phyloP scores from a whole-genome alignment of 2,329 filamentous ascomycete species.

The Fusarium sp. region DNA sequence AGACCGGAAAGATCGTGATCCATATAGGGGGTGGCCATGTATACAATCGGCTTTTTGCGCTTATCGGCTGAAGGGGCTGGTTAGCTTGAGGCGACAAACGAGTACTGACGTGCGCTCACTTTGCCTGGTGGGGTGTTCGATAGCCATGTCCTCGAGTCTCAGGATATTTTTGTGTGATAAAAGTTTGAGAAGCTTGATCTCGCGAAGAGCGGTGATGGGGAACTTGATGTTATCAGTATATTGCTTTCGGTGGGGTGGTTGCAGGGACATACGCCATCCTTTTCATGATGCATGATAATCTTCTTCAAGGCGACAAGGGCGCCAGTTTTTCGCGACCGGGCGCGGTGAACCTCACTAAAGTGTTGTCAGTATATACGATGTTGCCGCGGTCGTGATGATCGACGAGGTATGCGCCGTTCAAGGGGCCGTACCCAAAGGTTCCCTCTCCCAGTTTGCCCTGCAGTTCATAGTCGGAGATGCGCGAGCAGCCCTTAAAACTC shows the following conservation, averaged over 20 bases:
- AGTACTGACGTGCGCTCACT: slow-evolving; percentile 59
- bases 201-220: slow-evolving; percentile 96
- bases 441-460: slow-evolving; percentile 91
- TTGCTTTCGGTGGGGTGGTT: slow-evolving; percentile 9
- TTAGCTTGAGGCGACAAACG: slow-evolving; percentile 20
- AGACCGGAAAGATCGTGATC: slow-evolving; percentile 98
- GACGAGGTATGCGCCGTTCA: slow-evolving; percentile 29
- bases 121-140: slow-evolving; percentile 80
- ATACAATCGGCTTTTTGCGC: slow-evolving; percentile 88
- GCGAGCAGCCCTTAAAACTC: slow-evolving; percentile 88
- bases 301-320: slow-evolving; percentile 92
- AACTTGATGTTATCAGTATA: slow-evolving; percentile 69
- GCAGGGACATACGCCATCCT: slow-evolving; percentile 80
- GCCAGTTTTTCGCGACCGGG: slow-evolving; percentile 81
- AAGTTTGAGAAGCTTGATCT: slow-evolving; percentile 97
- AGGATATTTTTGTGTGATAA: slow-evolving; percentile 93
- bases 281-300: slow-evolving; percentile 99
- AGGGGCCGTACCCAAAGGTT: slow-evolving; percentile 82
- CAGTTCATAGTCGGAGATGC: slow-evolving; percentile 84
- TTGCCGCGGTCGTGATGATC: background rate
- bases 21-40: slow-evolving; percentile 99
- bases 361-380: slow-evolving; percentile 24
- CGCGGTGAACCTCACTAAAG: slow-evolving; percentile 88
- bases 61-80: slow-evolving; percentile 73
- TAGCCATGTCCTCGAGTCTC: slow-evolving; percentile 93